Conservation (phyloP, 2,329 filamentous ascomycete genomes). For the Ophiostoma angusticollis region DNA sequence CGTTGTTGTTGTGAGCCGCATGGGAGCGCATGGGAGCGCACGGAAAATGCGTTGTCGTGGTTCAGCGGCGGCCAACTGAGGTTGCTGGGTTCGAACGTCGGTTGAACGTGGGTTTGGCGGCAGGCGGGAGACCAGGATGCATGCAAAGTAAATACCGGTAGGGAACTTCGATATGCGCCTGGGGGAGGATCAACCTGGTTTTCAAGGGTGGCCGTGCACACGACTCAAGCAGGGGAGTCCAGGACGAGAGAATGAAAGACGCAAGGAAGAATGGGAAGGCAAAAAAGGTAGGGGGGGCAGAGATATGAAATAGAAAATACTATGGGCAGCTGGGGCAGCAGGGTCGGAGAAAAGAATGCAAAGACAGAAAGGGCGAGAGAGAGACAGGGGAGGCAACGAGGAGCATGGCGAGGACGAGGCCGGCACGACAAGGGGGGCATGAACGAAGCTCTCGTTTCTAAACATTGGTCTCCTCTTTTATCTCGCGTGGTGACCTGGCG, state of each 20-base stretch:
- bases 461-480: neutral
- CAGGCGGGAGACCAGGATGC: neutral
- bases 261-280: constrained; percentile 1
- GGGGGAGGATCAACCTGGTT: constrained; percentile 6
- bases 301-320: constrained; percentile 2
- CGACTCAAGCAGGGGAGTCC: constrained; percentile 8
- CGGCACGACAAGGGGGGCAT: too few relatives aligned
- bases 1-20: too few relatives aligned
- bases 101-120: neutral
- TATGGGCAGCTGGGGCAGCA: neutral
- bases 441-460: constrained; percentile 4
- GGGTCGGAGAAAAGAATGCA: neutral
- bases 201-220: constrained; percentile 12
- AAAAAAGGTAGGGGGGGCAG: neutral
- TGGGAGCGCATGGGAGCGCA: too few relatives aligned
- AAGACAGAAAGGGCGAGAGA: constrained; percentile 1
- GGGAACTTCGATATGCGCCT: constrained; percentile 1
- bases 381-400: constrained; percentile 4
- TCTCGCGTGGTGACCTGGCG: neutral
- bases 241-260: constrained; percentile 2
- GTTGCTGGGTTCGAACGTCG: too few relatives aligned
- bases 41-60: too few relatives aligned
- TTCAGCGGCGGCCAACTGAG: too few relatives aligned
- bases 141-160: too few relatives aligned
- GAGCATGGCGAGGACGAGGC: too few relatives aligned